Evolutionary conservation across 2,329 filamentous ascomycete species (phyloP).

Genomic region (Diplocarpon rosae): DNA sequence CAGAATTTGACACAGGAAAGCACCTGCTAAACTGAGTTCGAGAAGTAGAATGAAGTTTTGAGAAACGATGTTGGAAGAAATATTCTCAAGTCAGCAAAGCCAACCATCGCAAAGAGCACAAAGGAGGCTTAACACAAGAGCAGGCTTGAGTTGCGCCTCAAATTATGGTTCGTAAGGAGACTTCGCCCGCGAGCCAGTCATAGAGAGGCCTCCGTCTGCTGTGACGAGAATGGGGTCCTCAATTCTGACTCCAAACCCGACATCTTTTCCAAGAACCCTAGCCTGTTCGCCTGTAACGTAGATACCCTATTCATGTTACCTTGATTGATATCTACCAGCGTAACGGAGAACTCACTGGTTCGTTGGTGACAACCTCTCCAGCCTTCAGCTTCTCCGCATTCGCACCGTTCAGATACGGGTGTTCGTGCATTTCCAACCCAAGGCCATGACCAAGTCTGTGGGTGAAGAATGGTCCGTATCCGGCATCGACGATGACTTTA

Average conservation of each 20-base stretch:
- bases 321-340: neutral
- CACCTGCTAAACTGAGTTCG: too few species aligned
- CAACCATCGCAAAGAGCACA: too few species aligned
- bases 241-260: slow-evolving; percentile 50
- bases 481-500: slow-evolving; percentile 34
- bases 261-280: slow-evolving; percentile 13
- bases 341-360: slow-evolving; percentile 32
- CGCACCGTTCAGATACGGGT: slow-evolving; percentile 52
- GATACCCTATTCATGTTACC: slow-evolving; percentile 32
- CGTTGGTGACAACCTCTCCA: slow-evolving; percentile 52
- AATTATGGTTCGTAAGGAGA: slow-evolving; percentile 20
- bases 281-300: slow-evolving; percentile 36
- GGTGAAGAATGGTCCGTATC: slow-evolving; percentile 46
- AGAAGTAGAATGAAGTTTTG: too few species aligned
- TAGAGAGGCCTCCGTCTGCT: slow-evolving; percentile 35
- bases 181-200: slow-evolving; percentile 19
- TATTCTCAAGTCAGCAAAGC: too few species aligned
- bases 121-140: too few species aligned
- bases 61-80: too few species aligned
- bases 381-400: slow-evolving; percentile 39
- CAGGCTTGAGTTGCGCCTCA: neutral
- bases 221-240: slow-evolving; percentile 50
- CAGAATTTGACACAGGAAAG: too few species aligned
- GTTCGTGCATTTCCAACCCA: slow-evolving; percentile 55
- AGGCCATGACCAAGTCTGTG: slow-evolving; percentile 53